Conservation (phyloP, 1,284 basidiomycete species). For the Leccinum huronense region DNA sequence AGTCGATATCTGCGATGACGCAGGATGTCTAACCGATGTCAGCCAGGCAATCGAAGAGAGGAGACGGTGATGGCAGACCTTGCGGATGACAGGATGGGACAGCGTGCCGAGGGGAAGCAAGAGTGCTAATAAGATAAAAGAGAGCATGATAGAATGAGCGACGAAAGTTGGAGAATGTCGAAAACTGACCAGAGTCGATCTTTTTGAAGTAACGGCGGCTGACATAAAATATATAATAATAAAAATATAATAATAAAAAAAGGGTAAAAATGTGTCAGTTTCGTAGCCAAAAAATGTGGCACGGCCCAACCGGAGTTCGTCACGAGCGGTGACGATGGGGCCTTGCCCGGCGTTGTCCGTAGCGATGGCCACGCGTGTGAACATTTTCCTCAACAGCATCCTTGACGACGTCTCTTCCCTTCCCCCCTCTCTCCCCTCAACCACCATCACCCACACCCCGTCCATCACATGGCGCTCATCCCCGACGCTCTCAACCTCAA, state of each 20-base stretch:
- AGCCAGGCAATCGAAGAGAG: not conserved
- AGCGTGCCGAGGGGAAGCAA: slow-evolving; percentile 22
- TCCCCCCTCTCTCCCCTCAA: slow-evolving; percentile 34
- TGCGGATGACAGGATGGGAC: slow-evolving; percentile 17
- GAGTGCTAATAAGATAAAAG: slow-evolving; percentile 18
- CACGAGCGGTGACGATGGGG: slow-evolving; percentile 62
- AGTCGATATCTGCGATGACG: slow-evolving; percentile 30
- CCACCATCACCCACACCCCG: slow-evolving; percentile 33
- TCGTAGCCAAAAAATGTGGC: slow-evolving; percentile 35
- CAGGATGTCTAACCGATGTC: slow-evolving; percentile 16
- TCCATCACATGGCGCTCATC: slow-evolving; percentile 35
- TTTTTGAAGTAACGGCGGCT: slow-evolving; percentile 15
- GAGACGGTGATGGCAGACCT: slow-evolving; percentile 5
- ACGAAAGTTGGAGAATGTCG: not conserved
- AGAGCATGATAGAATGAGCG: slow-evolving; percentile 28
- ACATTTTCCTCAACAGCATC: slow-evolving; percentile 63
- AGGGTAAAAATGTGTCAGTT: slow-evolving; percentile 21
- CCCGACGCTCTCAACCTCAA: slow-evolving; percentile 39
- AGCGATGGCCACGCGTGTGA: slow-evolving; percentile 69
- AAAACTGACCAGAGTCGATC: not conserved
- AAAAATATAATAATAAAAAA: slow-evolving; percentile 14
- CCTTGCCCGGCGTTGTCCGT: slow-evolving; percentile 69
- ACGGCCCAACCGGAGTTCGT: slow-evolving; percentile 41
- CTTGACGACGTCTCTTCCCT: slow-evolving; percentile 52
- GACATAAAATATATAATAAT: slow-evolving; percentile 7